These are phyloP conservation scores for Suhomyces chickasaworum DNA, from an alignment of 1,139 yeast genomes.

Conservation along the genomic window DNA sequence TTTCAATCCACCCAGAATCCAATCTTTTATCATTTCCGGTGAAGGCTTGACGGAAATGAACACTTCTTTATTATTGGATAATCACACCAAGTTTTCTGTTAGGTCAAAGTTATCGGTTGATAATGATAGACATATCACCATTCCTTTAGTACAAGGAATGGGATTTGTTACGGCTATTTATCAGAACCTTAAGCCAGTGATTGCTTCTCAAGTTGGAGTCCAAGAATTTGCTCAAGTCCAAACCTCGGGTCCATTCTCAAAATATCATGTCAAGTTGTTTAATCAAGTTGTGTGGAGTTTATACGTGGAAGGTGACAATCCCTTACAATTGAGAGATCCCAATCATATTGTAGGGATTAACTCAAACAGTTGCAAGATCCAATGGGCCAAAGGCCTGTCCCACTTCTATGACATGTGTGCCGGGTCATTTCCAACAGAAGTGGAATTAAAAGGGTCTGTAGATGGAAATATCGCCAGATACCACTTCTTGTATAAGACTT, in stretches of 20 bases:
- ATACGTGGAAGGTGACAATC: constrained; percentile 39
- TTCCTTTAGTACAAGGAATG: constrained; percentile 60
- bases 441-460: constrained; percentile 29
- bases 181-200: constrained; percentile 51
- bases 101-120: constrained; percentile 26
- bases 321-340: constrained; percentile 48
- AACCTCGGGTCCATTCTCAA: constrained; percentile 22
- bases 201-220: constrained; percentile 67
- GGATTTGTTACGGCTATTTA: constrained; percentile 70
- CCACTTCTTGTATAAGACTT: constrained; percentile 30
- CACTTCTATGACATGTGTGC: constrained; percentile 56
- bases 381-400: constrained; percentile 49
- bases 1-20: constrained; percentile 50
- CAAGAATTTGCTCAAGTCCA: constrained; percentile 39
- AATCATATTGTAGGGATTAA: constrained; percentile 52
- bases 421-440: constrained; percentile 35
- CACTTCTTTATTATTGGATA: constrained; percentile 25
- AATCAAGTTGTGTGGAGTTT: constrained; percentile 47
- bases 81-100: constrained; percentile 41
- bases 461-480: constrained; percentile 32
- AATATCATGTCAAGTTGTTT: constrained; percentile 38
- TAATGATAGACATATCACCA: constrained; percentile 23
- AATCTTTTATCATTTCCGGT: constrained; percentile 44
- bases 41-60: constrained; percentile 27
- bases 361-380: constrained; percentile 32